Evolutionary conservation across 2,329 filamentous ascomycete species (phyloP).

Genomic region (Microsporum audouinii): DNA sequence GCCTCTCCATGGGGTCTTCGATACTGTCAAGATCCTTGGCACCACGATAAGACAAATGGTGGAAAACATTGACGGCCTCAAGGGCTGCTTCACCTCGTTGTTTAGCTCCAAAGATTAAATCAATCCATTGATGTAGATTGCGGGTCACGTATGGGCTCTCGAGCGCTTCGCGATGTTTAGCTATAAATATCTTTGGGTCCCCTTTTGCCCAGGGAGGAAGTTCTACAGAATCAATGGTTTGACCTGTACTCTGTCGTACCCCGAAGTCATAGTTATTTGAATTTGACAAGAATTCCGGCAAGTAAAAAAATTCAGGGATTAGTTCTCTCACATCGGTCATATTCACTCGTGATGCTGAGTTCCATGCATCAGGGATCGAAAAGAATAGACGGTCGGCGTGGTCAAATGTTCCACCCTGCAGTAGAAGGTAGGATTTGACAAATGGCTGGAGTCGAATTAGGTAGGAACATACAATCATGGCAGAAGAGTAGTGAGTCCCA

Average conservation of each 20-base stretch:
- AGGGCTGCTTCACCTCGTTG: conserved; percentile 86
- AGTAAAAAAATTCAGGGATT: conserved; percentile 93
- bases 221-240: conserved; percentile 70
- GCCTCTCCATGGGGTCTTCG: conserved; percentile 70
- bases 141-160: conserved; percentile 88
- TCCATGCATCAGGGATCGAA: conserved; percentile 83
- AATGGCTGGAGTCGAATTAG: conserved; percentile 91
- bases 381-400: conserved; percentile 93
- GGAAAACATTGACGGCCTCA: conserved; percentile 88
- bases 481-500: conserved; percentile 95
- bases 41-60: conserved; percentile 88
- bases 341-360: conserved; percentile 75
- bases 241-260: conserved; percentile 64
- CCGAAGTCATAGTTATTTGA: conserved; percentile 93
- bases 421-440: conserved; percentile 83
- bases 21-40: conserved; percentile 88
- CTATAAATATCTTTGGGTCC: conserved; percentile 88
- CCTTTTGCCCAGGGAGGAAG: conserved; percentile 96
- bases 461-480: conserved; percentile 97
- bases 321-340: conserved; percentile 91
- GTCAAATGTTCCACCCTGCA: conserved; percentile 94
- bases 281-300: conserved; percentile 91
- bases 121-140: conserved; percentile 88
- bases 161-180: conserved; percentile 87
- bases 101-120: conserved; percentile 86